phyloP scores from a whole-genome alignment of 2,329 filamentous ascomycete species.

The Chaetomiaceae sp. region DNA sequence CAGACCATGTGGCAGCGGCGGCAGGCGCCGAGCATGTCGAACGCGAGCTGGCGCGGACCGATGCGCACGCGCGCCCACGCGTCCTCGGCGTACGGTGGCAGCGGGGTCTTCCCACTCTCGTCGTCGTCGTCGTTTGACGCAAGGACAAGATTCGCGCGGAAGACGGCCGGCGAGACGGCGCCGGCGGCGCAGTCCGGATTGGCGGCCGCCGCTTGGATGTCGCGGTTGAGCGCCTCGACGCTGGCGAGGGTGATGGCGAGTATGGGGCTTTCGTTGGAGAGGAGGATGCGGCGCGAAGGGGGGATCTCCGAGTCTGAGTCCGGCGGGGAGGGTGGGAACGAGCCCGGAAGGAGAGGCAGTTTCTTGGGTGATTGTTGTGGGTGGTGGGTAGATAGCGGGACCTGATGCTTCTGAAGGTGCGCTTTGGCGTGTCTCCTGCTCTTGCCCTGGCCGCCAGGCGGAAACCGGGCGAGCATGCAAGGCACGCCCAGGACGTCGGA shows the following conservation, averaged over 20 bases:
- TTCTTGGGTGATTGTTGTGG: too few relatives aligned
- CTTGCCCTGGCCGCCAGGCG: slow-evolving; percentile 54
- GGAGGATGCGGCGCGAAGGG: slow-evolving; percentile 54
- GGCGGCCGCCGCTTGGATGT: slow-evolving; percentile 50
- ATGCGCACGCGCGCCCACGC: slow-evolving; percentile 65
- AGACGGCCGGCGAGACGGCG: slow-evolving; percentile 62
- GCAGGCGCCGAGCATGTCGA: slow-evolving; percentile 75
- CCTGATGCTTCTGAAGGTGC: slow-evolving; percentile 56
- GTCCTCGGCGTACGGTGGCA: slow-evolving; percentile 69
- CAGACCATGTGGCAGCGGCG: slow-evolving; percentile 95
- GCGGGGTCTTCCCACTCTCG: too few relatives aligned
- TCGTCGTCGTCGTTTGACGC: slow-evolving; percentile 29
- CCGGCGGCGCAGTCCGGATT: slow-evolving; percentile 56
- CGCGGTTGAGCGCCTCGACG: slow-evolving; percentile 67
- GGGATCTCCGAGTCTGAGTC: slow-evolving; percentile 49
- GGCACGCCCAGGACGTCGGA: slow-evolving; percentile 66
- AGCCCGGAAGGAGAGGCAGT: slow-evolving; percentile 44
- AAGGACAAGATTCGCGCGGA: slow-evolving; percentile 83
- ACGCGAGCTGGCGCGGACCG: slow-evolving; percentile 45
- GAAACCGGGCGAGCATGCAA: slow-evolving; percentile 79
- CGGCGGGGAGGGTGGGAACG: slow-evolving; percentile 51
- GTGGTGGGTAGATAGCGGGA: slow-evolving; percentile 13
- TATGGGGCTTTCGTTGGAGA: slow-evolving; percentile 93
- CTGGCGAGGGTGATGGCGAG: slow-evolving; percentile 76
- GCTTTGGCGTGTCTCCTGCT: slow-evolving; percentile 66